Percentiles rank a stretch among this genome's conserved stretches.
Evolutionary conservation across 208 protist species (phyloP).

Genomic region (Trypanosoma platydactyli): DNA sequence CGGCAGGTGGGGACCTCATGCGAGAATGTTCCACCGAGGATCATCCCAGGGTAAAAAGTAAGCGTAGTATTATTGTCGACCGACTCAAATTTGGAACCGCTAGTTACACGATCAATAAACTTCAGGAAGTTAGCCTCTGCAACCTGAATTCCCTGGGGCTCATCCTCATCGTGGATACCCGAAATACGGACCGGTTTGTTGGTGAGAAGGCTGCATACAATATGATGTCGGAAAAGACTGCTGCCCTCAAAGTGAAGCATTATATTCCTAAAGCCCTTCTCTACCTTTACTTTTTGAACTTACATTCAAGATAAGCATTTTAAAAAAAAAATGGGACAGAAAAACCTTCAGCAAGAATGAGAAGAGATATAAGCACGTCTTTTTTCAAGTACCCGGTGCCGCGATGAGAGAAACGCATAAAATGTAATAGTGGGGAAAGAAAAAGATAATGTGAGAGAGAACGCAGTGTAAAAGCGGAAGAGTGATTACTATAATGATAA

Average conservation of each 20-base stretch:
- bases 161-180: slow-evolving; percentile 65
- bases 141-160: slow-evolving; percentile 71
- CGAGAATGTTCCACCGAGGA: slow-evolving; percentile 86
- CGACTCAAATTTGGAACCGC: slow-evolving; percentile 77
- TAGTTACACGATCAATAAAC: slow-evolving; percentile 91
- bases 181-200: slow-evolving; percentile 74
- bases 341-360: not conserved
- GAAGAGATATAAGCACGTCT: not conserved
- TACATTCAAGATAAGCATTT: not conserved
- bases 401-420: not conserved
- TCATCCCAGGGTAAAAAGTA: slow-evolving; percentile 88
- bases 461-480: not conserved
- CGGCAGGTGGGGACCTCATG: slow-evolving; percentile 80
- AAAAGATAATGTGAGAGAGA: not conserved
- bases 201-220: slow-evolving; percentile 83
- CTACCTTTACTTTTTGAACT: not conserved
- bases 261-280: not conserved
- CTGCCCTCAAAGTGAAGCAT: slow-evolving; percentile 86
- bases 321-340: not conserved
- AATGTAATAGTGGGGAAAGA: not conserved
- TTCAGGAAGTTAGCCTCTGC: slow-evolving; percentile 92
- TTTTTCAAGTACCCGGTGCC: too few relatives aligned
- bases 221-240: slow-evolving; percentile 85
- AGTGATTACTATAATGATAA: not conserved
- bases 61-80: slow-evolving; percentile 75